Evolutionary conservation across 148 eudicot genomes (phyloP).

Genomic region (Beta vulgaris): DNA sequence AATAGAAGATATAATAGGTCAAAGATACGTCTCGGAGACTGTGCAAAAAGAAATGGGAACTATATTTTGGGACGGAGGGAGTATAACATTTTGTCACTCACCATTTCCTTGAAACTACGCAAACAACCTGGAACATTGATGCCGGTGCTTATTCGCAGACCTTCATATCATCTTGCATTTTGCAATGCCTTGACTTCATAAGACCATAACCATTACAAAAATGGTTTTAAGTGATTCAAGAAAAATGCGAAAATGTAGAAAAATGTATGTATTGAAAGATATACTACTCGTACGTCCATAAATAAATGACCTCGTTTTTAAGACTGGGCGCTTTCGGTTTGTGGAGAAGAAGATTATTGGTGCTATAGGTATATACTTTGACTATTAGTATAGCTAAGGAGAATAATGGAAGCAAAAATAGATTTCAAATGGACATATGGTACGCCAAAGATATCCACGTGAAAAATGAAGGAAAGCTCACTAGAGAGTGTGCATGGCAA

Average conservation of each 20-base stretch:
- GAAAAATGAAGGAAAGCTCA: not conserved
- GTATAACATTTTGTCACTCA: too few species aligned
- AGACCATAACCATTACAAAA: not conserved
- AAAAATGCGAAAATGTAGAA: not conserved
- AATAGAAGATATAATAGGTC: too few species aligned
- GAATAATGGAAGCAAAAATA: not conserved
- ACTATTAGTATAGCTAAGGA: not conserved
- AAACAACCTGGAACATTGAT: too few species aligned
- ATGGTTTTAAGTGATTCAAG: not conserved
- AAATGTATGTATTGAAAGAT: too few species aligned
- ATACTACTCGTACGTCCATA: not conserved
- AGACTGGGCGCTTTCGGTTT: not conserved
- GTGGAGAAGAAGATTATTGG: not conserved
- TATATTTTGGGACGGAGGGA: too few species aligned
- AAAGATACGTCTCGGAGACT: too few species aligned
- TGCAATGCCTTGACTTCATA: not conserved
- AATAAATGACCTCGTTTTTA: not conserved
- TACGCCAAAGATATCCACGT: slow-evolving; percentile 4
- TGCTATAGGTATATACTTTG: not conserved
- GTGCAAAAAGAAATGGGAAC: too few species aligned
- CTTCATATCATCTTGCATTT: not conserved
- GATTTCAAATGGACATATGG: too few species aligned
- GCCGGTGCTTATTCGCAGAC: not conserved
- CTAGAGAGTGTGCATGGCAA: slow-evolving; percentile 3
- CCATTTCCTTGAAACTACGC: too few species aligned